A percentile compares a stretch with the other conserved stretches of the same genome.
phyloP scores from a whole-genome alignment of 2,329 filamentous ascomycete genomes.

The Mariannaea sp. region DNA sequence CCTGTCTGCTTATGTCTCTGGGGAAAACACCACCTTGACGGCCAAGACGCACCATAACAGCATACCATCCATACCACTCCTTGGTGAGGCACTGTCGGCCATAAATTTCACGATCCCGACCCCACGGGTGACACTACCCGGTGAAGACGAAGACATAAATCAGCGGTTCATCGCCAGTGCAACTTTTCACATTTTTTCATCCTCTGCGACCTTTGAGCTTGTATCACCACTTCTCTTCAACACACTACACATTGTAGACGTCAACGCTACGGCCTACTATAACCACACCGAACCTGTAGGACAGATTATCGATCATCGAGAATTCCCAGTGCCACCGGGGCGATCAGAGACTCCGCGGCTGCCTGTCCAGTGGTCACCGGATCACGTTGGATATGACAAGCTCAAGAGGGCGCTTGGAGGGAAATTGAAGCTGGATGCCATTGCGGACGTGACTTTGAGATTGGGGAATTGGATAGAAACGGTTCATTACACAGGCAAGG shows the following conservation, averaged over 20 bases:
- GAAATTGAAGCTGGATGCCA: conserved; percentile 75
- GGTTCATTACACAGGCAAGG: conserved; percentile 71
- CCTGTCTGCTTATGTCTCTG: conserved; percentile 85
- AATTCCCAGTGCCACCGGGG: conserved; percentile 79
- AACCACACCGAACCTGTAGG: conserved; percentile 80
- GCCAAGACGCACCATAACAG: conserved; percentile 72
- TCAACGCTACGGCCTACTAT: conserved; percentile 87
- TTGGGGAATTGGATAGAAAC: conserved; percentile 76
- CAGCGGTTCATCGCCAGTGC: conserved; percentile 81
- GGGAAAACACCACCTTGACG: conserved; percentile 80
- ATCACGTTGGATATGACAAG: conserved; percentile 81
- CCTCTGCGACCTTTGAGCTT: conserved; percentile 82
- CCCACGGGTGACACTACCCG: conserved; percentile 67
- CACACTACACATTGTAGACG: conserved; percentile 74
- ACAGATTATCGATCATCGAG: conserved; percentile 72
- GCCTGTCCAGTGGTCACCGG: conserved; percentile 80
- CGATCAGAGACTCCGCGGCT: conserved; percentile 73
- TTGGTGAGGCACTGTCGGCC: conserved; percentile 74
- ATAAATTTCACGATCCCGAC: conserved; percentile 74
- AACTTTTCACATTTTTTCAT: conserved; percentile 84
- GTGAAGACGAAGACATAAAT: conserved; percentile 45
- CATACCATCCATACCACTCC: conserved; percentile 72
- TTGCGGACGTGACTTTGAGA: conserved; percentile 74
- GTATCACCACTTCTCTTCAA: conserved; percentile 76
- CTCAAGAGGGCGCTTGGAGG: conserved; percentile 81